phyloP scores from a whole-genome alignment of 164 flowering plant genomes.

The Chloranthus sessilifolius region DNA sequence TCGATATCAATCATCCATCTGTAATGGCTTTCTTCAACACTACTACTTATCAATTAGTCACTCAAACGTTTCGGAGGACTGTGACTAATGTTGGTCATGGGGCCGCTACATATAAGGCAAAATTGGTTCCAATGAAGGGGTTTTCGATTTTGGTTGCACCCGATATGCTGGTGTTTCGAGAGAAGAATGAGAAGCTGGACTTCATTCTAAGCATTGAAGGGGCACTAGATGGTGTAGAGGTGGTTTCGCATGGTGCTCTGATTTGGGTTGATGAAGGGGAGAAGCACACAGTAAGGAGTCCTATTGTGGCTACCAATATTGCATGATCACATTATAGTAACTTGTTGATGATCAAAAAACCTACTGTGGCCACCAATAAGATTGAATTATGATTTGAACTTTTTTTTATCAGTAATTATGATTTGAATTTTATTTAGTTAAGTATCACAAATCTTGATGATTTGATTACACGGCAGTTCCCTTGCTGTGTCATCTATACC shows the following conservation, averaged over 20 bases:
- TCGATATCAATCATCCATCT: slow-evolving; percentile 56
- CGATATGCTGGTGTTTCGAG: slow-evolving; percentile 22
- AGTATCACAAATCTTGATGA: too few species aligned
- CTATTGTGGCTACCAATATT: too few species aligned
- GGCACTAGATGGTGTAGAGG: neutral
- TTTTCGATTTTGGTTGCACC: slow-evolving; percentile 28
- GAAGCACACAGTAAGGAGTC: slow-evolving; percentile 44
- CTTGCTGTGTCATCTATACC: too few species aligned
- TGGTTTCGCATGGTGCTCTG: slow-evolving; percentile 22
- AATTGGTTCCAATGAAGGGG: slow-evolving; percentile 16
- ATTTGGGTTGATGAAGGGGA: slow-evolving; percentile 39
- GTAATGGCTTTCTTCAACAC: slow-evolving; percentile 28
- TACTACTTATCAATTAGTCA: neutral
- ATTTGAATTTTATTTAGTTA: too few species aligned
- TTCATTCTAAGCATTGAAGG: slow-evolving; percentile 15
- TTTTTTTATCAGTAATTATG: too few species aligned
- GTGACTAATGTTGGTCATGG: slow-evolving; percentile 48
- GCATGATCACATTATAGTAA: too few species aligned
- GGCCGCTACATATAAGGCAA: slow-evolving; percentile 28
- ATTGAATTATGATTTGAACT: too few species aligned
- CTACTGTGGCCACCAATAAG: too few species aligned
- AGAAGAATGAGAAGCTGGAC: slow-evolving; percentile 32
- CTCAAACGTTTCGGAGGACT: slow-evolving; percentile 29
- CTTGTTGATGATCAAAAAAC: too few species aligned
- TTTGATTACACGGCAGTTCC: too few species aligned